Conservation (phyloP, 495 filamentous ascomycete species). For the Lophium mytilinum region DNA sequence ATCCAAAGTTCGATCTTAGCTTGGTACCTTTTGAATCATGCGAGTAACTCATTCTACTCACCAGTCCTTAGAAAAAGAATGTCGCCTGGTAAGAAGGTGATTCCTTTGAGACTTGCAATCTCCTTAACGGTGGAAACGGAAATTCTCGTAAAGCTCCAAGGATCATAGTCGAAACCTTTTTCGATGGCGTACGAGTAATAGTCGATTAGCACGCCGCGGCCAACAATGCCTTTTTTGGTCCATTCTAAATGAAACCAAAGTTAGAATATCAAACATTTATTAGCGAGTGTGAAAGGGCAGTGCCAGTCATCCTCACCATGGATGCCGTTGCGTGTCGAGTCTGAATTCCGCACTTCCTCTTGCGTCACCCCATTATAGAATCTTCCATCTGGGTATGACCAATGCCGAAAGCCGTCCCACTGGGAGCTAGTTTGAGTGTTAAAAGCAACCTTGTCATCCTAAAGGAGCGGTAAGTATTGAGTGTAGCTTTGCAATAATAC, state of each 20-base stretch:
- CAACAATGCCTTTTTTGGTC: slow-evolving; percentile 39
- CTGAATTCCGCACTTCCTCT: slow-evolving; percentile 43
- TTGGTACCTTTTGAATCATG: no score
- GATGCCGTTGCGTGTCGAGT: slow-evolving; percentile 39
- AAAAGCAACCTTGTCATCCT: slow-evolving; percentile 31
- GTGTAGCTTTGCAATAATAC: no score
- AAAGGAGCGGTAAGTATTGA: no score
- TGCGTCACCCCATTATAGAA: slow-evolving; percentile 56
- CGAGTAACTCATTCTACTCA: not conserved
- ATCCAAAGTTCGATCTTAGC: not conserved
- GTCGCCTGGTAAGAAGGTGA: slow-evolving; percentile 44
- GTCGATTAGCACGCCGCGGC: slow-evolving; percentile 41
- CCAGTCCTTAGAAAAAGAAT: slow-evolving; percentile 44
- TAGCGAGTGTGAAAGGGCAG: slow-evolving; percentile 33
- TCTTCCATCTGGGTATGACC: slow-evolving; percentile 28
- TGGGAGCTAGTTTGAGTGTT: slow-evolving; percentile 51
- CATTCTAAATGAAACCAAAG: slow-evolving; percentile 23
- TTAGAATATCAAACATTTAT: not conserved
- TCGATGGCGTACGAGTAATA: slow-evolving; percentile 27
- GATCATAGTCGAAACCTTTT: slow-evolving; percentile 29
- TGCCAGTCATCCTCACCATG: no score
- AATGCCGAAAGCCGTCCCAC: slow-evolving; percentile 44
- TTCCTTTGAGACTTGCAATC: slow-evolving; percentile 40
- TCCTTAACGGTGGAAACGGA: slow-evolving; percentile 38
- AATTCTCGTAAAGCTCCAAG: slow-evolving; percentile 38